Percentiles rank a stretch among this genome's conserved stretches.
phyloP scores from a whole-genome alignment of 768 basidiomycete genomes.

The Myochromella boudieri region DNA sequence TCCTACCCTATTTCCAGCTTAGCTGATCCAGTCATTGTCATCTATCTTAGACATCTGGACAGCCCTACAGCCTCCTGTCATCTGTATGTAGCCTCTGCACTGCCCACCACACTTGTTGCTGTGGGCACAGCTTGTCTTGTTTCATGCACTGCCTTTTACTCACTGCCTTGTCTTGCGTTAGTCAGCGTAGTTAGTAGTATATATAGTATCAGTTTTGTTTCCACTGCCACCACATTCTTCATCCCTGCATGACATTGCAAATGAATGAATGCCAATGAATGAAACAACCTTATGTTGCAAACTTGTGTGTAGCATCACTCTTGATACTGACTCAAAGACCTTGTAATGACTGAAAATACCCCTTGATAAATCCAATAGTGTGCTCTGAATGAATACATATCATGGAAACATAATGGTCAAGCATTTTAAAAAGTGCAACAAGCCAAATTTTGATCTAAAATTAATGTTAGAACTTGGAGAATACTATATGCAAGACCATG shows the following conservation, averaged over 20 bases:
- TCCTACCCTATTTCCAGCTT: no score
- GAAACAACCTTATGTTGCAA: constrained; percentile 5
- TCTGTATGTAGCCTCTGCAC: no score
- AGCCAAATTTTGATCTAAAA: constrained; percentile 7
- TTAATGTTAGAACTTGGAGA: no score
- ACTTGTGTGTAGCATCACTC: neutral
- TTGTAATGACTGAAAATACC: constrained; percentile 4
- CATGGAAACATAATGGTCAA: neutral
- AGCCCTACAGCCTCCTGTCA: no score
- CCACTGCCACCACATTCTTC: neutral
- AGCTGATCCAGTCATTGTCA: no score
- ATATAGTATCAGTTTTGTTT: neutral
- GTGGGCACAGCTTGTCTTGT: no score
- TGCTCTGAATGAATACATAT: constrained; percentile 6
- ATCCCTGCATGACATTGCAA: constrained; percentile 5
- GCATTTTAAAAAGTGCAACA: constrained; percentile 1
- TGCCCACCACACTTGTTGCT: no score
- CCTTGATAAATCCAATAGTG: constrained; percentile 8
- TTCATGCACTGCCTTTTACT: no score
- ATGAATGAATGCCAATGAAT: neutral
- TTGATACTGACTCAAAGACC: constrained; percentile 1
- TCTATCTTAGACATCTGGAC: no score
- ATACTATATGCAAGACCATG: no score
- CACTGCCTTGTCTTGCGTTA: no score
- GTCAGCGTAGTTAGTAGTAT: no score